Evolutionary conservation across 306 rosid species (phyloP).

Genomic region (Casuarina equisetifolia): DNA sequence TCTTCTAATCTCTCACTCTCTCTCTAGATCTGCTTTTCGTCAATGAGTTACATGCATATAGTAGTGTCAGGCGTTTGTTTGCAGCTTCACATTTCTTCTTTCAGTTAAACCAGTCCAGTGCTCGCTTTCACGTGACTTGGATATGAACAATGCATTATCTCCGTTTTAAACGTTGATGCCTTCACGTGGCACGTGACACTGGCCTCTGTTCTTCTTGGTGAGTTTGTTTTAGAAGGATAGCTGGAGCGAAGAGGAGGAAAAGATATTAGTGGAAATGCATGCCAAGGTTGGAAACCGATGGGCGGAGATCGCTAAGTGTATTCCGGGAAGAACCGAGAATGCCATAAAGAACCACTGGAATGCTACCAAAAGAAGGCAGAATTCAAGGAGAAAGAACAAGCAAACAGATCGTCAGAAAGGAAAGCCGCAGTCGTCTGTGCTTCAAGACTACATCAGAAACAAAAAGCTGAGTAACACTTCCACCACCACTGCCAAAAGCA

Average conservation of each 20-base stretch:
- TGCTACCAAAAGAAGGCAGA: constrained; percentile 84
- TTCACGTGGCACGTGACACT: background rate
- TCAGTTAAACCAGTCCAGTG: background rate
- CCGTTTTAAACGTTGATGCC: background rate
- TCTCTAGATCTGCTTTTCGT: background rate
- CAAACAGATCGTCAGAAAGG: constrained; percentile 36
- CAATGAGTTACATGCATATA: background rate
- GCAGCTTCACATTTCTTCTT: background rate
- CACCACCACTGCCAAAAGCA: background rate
- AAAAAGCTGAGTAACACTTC: constrained; percentile 13
- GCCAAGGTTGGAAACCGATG: constrained; percentile 67
- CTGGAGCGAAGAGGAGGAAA: constrained; percentile 86
- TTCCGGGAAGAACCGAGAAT: constrained; percentile 84
- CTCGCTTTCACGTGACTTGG: background rate
- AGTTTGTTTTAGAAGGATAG: constrained; percentile 56
- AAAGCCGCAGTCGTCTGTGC: constrained; percentile 61
- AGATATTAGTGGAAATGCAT: constrained; percentile 61
- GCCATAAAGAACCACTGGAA: constrained; percentile 96
- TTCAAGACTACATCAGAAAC: constrained; percentile 69
- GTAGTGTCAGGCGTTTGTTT: background rate
- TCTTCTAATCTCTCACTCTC: background rate
- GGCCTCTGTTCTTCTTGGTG: background rate
- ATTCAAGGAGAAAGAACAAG: constrained; percentile 70
- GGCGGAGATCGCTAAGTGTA: constrained; percentile 82
- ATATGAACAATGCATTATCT: background rate